These are phyloP conservation scores for Boletus austroedulis DNA, from an alignment of 1,284 basidiomycete genomes.

Conservation along the genomic window DNA sequence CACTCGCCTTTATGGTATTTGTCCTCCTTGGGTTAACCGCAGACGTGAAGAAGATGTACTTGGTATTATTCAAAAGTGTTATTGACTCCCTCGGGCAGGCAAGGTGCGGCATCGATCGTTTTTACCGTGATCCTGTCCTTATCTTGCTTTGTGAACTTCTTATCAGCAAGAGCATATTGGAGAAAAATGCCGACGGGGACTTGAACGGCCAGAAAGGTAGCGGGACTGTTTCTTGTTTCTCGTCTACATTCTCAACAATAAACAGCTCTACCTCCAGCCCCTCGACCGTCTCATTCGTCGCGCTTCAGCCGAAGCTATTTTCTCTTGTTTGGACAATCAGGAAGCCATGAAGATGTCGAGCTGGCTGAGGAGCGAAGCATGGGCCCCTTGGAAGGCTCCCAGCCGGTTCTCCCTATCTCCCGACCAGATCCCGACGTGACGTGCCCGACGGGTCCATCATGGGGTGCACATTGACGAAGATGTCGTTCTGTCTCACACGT, in stretches of 20 bases:
- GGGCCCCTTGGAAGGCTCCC: neutral
- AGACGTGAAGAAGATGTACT: slow-evolving; percentile 22
- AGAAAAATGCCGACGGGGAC: neutral
- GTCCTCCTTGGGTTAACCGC: slow-evolving; percentile 24
- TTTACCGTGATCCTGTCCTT: neutral
- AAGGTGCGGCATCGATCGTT: slow-evolving; percentile 3
- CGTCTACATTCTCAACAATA: neutral
- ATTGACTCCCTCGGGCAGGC: neutral
- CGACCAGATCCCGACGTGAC: neutral
- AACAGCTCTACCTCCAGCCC: neutral
- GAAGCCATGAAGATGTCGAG: neutral
- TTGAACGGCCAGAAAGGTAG: slow-evolving; percentile 1
- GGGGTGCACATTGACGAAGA: neutral
- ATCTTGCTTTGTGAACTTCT: neutral
- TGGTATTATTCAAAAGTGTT: slow-evolving; percentile 6
- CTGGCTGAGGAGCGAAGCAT: neutral
- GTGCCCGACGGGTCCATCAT: neutral
- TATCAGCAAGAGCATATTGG: neutral
- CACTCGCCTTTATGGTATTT: slow-evolving; percentile 24
- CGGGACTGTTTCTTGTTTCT: neutral
- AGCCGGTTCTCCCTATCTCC: slow-evolving; percentile 1
- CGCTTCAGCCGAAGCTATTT: neutral
- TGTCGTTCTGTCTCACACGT: neutral
- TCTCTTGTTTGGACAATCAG: neutral
- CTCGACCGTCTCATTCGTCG: neutral